phyloP scores from a whole-genome alignment of 2,329 filamentous ascomycete genomes.

The Albophoma yamanashiensis region DNA sequence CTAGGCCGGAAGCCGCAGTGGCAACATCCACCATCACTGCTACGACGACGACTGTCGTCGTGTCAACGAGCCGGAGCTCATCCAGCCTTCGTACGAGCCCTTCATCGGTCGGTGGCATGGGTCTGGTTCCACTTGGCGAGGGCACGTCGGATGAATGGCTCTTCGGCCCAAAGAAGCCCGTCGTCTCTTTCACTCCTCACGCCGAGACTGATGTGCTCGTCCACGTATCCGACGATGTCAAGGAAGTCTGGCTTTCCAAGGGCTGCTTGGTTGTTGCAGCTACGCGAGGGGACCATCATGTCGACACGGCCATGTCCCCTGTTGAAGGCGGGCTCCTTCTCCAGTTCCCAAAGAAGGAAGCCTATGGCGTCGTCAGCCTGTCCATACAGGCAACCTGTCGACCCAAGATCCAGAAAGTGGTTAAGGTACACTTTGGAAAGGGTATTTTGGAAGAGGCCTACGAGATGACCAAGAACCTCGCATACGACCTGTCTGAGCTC shows the following conservation, averaged over 20 bases:
- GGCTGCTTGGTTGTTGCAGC: constrained; percentile 47
- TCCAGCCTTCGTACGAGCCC: constrained; percentile 1
- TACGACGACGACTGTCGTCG: constrained; percentile 6
- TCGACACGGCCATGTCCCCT: constrained; percentile 37
- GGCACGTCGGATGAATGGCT: constrained; percentile 20
- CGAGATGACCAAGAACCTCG: constrained; percentile 31
- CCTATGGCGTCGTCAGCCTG: constrained; percentile 46
- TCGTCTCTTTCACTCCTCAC: constrained; percentile 16
- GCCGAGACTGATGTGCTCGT: constrained; percentile 42
- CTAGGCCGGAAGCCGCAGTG: neutral
- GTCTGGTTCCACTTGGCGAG: constrained; percentile 19
- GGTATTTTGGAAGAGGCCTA: constrained; percentile 31
- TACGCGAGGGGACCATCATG: constrained; percentile 32
- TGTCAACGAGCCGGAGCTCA: constrained; percentile 6
- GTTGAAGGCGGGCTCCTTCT: constrained; percentile 41
- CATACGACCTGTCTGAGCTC: constrained; percentile 28
- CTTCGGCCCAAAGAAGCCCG: constrained; percentile 20
- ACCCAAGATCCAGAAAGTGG: constrained; percentile 50
- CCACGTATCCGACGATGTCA: constrained; percentile 35
- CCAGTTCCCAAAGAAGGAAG: constrained; percentile 41
- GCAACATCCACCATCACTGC: constrained; percentile 11
- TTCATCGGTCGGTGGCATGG: constrained; percentile 11
- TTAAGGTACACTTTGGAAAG: constrained; percentile 49
- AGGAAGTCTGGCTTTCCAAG: constrained; percentile 45
- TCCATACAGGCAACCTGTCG: constrained; percentile 46